A percentile compares a stretch with the other conserved stretches of the same genome.
Conservation (phyloP, 495 filamentous ascomycete species). For the Aspergillus affinis region DNA sequence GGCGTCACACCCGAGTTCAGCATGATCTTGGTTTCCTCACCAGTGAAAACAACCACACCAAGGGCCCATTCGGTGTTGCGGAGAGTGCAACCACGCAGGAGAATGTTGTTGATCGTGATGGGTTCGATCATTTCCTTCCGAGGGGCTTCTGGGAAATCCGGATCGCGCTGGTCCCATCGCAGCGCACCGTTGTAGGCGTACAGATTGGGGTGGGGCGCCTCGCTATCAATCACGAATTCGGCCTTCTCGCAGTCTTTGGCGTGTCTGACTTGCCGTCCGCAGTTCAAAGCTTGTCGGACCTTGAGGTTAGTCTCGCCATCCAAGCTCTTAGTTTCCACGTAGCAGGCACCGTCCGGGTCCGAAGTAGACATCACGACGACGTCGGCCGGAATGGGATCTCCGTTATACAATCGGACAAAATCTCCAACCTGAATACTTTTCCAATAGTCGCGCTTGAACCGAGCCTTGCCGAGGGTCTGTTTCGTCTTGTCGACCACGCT, state of each 20-base stretch:
- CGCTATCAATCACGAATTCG: constrained; percentile 87
- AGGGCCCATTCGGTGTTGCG: constrained; percentile 97
- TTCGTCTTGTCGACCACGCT: constrained; percentile 64
- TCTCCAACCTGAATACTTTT: constrained; percentile 96
- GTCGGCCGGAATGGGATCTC: constrained; percentile 94
- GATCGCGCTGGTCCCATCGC: constrained; percentile 77
- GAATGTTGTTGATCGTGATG: constrained; percentile 89
- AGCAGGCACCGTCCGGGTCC: constrained; percentile 91
- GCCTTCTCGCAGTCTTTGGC: constrained; percentile 87
- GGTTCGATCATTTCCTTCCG: constrained; percentile 84
- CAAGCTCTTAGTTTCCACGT: constrained; percentile 96
- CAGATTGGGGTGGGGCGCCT: constrained; percentile 86
- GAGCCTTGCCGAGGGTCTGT: constrained; percentile 58
- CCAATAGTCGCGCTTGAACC: constrained; percentile 92
- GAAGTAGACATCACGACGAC: constrained; percentile 95
- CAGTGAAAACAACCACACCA: constrained; percentile 95
- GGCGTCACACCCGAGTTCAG: constrained; percentile 97
- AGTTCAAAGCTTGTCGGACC: constrained; percentile 86
- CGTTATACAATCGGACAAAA: constrained; percentile 94
- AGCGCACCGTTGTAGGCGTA: constrained; percentile 91
- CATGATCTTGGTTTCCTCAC: constrained; percentile 99
- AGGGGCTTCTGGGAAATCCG: constrained; percentile 55
- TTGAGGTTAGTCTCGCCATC: constrained; percentile 99
- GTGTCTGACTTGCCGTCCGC: constrained; percentile 80
- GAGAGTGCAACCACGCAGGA: constrained; percentile 89